Evolutionary conservation across 306 rosid species (phyloP).

Genomic region (Acacia crassicarpa): DNA sequence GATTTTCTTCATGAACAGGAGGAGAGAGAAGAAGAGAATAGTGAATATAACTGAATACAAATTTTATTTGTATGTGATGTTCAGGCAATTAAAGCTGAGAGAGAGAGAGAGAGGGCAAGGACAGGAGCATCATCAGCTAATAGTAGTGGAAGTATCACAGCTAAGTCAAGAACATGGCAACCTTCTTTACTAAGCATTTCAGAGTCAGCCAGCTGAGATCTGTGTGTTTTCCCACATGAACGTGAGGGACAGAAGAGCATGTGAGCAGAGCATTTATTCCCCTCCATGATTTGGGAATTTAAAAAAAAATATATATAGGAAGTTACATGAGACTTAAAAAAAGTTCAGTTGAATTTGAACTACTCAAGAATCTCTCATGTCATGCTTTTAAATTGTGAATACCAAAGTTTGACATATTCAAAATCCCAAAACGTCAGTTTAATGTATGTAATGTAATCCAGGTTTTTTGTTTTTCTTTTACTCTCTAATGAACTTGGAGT

Average conservation of each 20-base stretch:
- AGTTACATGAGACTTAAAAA: constrained; percentile 33
- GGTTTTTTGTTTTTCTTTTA: neutral
- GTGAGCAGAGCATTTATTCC: constrained; percentile 4
- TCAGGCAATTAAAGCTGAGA: constrained; percentile 60
- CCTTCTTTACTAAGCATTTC: constrained; percentile 81
- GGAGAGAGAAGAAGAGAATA: neutral
- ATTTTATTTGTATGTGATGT: constrained; percentile 6
- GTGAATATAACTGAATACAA: neutral
- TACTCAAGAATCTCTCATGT: constrained; percentile 31
- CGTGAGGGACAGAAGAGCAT: constrained; percentile 47
- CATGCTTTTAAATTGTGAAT: constrained; percentile 53
- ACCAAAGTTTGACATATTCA: constrained; percentile 52
- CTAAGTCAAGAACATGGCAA: constrained; percentile 83
- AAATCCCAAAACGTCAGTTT: constrained; percentile 37
- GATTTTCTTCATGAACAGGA: constrained; percentile 10
- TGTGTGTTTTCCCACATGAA: constrained; percentile 43
- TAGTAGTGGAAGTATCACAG: constrained; percentile 39
- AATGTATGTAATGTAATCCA: constrained; percentile 35
- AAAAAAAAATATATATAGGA: neutral
- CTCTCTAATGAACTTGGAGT: constrained; percentile 29
- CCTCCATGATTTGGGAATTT: constrained; percentile 39
- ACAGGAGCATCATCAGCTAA: constrained; percentile 35
- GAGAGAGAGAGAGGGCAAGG: constrained; percentile 63
- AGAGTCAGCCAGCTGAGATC: constrained; percentile 59
- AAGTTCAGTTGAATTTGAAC: constrained; percentile 22